Evolutionary conservation across 192 early-diverging fungal genomes (phyloP), one percentile per base, ranked within the genome.

Genomic region (Physocladia obscura): DNA sequence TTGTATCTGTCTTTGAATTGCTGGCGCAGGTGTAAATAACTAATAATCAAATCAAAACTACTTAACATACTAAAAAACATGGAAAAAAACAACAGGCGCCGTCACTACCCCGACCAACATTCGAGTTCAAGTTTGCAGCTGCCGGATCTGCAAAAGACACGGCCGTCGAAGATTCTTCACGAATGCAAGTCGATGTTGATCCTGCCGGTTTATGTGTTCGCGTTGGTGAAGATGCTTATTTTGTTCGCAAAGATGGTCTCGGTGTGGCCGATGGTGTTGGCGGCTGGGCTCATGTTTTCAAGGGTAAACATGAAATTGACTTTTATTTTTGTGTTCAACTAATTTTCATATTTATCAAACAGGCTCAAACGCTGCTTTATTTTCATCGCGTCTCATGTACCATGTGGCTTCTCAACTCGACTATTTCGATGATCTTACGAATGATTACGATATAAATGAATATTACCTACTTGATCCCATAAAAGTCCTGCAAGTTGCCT

Each of bases 221-320:
- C 67, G 90, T 90, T 30, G 97, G 97, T 29, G 95, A 98, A 77
- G 97, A 98, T 73, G 91, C 94, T 3, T 98, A 92, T 74, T 98
- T 98, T 71, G 73, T 79, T 52, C 84, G 95, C 57, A 70, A 85
- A 24, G 94, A 98, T 71, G 87, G 92, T 2, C 69, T 98, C 22
- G 94, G 96, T 19, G 94, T 97, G 3, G 93, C 94, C 4, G 94
- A 96, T 69, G 97, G 97, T 3, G 95, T 98, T 8, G 95, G 97
- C 31, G 95, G 95, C 29, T 98, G 97, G 97, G 77, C 84, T 27
- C 85, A 92, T 3, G 85, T 85, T 63, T 34, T 71, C 5, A 59
- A 71, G 24, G 49, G 69, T 51, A 62, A 22, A 62, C 74, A 73
- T 37, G 35, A 30, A 49, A 17, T 56, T 31, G 19, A 44, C 11